A percentile compares a stretch with the other conserved stretches of the same genome.
Conservation (phyloP, 257 asterid species). For the Anisodus acutangulus region DNA sequence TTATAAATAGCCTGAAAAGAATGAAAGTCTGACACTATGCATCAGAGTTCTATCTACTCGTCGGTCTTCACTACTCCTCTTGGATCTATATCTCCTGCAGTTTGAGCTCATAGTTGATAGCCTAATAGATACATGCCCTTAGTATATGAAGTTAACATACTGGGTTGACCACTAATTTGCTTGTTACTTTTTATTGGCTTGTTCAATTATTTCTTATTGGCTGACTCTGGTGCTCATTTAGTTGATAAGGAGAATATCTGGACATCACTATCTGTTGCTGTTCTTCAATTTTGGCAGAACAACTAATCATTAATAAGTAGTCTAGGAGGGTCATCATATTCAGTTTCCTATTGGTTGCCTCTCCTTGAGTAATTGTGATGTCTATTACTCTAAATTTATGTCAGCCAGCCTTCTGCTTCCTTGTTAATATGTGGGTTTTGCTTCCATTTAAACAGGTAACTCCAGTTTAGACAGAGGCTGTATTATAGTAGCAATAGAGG, state of each 20-base stretch:
- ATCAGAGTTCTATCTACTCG: neutral
- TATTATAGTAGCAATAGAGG: conserved; percentile 7
- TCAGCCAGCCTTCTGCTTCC: neutral
- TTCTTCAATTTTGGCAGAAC: neutral
- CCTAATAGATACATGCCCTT: neutral
- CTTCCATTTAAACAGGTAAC: conserved; percentile 28
- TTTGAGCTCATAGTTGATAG: neutral
- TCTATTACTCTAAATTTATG: neutral
- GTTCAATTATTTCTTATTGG: neutral
- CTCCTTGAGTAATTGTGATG: neutral
- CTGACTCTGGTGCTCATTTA: neutral
- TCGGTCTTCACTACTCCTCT: neutral
- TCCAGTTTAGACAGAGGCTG: neutral
- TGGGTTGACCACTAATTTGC: neutral
- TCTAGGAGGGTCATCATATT: neutral
- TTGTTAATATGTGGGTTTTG: conserved; percentile 17
- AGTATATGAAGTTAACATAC: neutral
- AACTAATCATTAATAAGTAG: conserved; percentile 3
- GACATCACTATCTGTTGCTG: conserved; percentile 16
- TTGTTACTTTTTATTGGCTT: neutral
- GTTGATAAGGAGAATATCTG: neutral
- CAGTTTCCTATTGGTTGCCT: neutral
- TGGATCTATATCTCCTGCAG: neutral
- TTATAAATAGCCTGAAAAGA: neutral
- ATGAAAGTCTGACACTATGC: neutral